Evolutionary conservation across 1,139 yeast genomes (phyloP), one percentile per base, ranked within the genome.

Genomic region (Scheffersomyces parashehatae): DNA sequence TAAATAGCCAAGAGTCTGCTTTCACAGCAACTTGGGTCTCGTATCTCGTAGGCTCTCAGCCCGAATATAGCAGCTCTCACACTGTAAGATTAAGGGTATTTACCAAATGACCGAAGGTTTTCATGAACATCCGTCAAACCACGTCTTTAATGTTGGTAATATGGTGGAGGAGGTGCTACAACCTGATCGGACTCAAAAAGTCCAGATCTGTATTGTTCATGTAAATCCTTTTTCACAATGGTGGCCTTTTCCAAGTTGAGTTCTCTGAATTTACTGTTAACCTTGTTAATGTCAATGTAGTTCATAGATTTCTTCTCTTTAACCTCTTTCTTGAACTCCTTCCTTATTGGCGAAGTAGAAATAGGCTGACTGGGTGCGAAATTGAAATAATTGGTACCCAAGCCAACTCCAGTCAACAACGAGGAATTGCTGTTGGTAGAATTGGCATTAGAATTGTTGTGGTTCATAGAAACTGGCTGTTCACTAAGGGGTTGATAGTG

Each of bases 321-420:
- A n/a, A 44, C 29, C 9, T 26, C 30, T 26, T 12, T 20, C 12
- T 10, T 26, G 32, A 41, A 36, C 20, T 52, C 52, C 8, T 49
- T 41, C 34, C 53, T 50, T 33, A 59, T 54, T 9, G 64, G 68
- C 32, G 62, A 64, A 33, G 59, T 58, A 38, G 55, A 50, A n/a
- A 58, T 47, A 8, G 57, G 60, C 34, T 51, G 58, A 28, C 52
- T 56, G 39, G 53, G 55, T 39, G 67, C 56, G 41, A 68, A 65
- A 44, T 65, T 62, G 54, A 68, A 68, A 47, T 64, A 67, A 41
- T 64, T 59, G 44, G 63, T 68, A 5, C 75, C 74, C 39, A 70
- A 57, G 1, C 75, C 77, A 12, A 68, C 65, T n/a, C 68, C 65
- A 40, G 60, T 53, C 36, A 64, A 50, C 7, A 63, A 50, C 6